These are phyloP conservation scores for Coleophoma eucalyptorum DNA, from an alignment of 2,329 filamentous ascomycete species.

Conservation along the genomic window DNA sequence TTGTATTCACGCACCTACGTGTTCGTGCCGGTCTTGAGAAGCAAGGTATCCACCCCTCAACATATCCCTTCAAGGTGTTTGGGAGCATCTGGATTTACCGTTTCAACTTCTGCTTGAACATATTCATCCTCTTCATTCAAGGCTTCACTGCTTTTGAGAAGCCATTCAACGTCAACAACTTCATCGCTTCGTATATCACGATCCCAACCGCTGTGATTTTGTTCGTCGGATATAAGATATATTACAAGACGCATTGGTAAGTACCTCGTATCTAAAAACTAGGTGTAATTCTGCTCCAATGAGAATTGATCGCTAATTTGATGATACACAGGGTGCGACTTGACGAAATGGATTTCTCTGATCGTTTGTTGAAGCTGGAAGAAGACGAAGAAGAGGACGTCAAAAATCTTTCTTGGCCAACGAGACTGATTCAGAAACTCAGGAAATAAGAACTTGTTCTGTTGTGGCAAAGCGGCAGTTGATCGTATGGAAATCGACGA, in stretches of 20 bases:
- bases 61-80: constrained; percentile 15
- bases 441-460: not conserved
- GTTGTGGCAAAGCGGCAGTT: no score
- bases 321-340: constrained; percentile 1
- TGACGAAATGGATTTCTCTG: constrained; percentile 9
- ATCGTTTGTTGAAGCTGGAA: constrained; percentile 7
- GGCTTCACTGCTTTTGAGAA: constrained; percentile 13
- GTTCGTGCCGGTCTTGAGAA: constrained; percentile 34
- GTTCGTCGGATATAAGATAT: constrained; percentile 8
- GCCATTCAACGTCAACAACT: constrained; percentile 7
- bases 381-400: constrained; percentile 2
- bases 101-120: constrained; percentile 13
- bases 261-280: not conserved
- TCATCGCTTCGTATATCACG: constrained; percentile 7
- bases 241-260: constrained; percentile 5
- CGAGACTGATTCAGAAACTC: not conserved
- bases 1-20: constrained; percentile 41
- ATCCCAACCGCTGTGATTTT: constrained; percentile 5
- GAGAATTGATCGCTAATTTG: not conserved
- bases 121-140: constrained; percentile 20
- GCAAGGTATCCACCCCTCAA: constrained; percentile 33
- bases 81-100: constrained; percentile 18
- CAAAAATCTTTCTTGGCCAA: not conserved
- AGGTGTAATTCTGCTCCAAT: not conserved
- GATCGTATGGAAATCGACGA: no score